These are phyloP conservation scores for Durio zibethinus DNA, from an alignment of 345 rosid genomes.

Conservation along the genomic window DNA sequence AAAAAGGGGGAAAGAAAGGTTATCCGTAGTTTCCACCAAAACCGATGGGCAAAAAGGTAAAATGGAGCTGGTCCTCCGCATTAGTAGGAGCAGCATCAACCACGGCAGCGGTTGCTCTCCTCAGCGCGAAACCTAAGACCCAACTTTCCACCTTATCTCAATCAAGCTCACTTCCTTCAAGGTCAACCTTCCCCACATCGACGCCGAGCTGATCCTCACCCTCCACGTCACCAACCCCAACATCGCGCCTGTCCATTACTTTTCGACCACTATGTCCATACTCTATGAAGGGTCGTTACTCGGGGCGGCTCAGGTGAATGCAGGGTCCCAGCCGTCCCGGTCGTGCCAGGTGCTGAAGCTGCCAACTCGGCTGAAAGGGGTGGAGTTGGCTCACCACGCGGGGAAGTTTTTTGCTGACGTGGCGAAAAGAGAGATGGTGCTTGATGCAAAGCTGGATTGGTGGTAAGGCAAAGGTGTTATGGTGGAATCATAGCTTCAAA, in stretches of 20 bases:
- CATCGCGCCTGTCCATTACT: slow-evolving; percentile 55
- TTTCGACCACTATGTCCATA: slow-evolving; percentile 73
- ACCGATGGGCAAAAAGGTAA: slow-evolving; percentile 45
- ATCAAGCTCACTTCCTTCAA: slow-evolving; percentile 72
- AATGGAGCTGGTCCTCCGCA: slow-evolving; percentile 83
- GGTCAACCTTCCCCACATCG: slow-evolving; percentile 65
- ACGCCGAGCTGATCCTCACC: slow-evolving; percentile 72
- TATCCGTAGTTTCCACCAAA: background rate
- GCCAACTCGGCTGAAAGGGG: slow-evolving; percentile 67
- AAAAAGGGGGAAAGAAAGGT: background rate
- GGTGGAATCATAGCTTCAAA: slow-evolving; percentile 80
- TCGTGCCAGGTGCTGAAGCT: slow-evolving; percentile 67
- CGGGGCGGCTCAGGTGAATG: slow-evolving; percentile 62
- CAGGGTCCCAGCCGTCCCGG: slow-evolving; percentile 60
- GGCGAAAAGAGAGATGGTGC: slow-evolving; percentile 69
- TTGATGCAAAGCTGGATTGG: slow-evolving; percentile 62
- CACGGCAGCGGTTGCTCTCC: slow-evolving; percentile 39
- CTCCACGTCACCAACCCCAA: slow-evolving; percentile 89
- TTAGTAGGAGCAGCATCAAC: slow-evolving; percentile 67
- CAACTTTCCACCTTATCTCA: slow-evolving; percentile 74
- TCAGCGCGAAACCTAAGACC: slow-evolving; percentile 68
- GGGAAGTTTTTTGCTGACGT: slow-evolving; percentile 65
- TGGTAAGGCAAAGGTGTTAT: slow-evolving; percentile 70
- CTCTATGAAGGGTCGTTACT: slow-evolving; percentile 76
- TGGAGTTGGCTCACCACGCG: slow-evolving; percentile 81